These are phyloP conservation scores for Ustilago sp. DNA, from an alignment of 1,284 basidiomycete genomes.

Conservation along the genomic window DNA sequence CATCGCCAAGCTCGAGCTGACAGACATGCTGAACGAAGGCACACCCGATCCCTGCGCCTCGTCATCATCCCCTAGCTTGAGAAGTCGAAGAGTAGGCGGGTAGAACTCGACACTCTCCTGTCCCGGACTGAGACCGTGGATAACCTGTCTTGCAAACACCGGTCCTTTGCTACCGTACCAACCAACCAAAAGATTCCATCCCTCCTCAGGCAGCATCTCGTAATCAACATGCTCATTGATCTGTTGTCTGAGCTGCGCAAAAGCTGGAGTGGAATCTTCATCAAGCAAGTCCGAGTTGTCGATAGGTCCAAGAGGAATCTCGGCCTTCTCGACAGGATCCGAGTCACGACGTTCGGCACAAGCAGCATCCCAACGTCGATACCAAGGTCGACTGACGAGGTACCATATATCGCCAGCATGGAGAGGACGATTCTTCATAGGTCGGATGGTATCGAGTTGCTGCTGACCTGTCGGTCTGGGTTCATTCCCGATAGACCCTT, in stretches of 20 bases:
- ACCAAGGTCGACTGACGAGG: slow-evolving; percentile 80
- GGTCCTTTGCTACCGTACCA: slow-evolving; percentile 79
- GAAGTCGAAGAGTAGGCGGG: slow-evolving; percentile 78
- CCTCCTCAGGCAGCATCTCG: slow-evolving; percentile 79
- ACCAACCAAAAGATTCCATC: slow-evolving; percentile 78
- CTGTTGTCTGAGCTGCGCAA: slow-evolving; percentile 59
- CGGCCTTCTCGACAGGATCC: slow-evolving; percentile 75
- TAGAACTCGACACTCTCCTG: slow-evolving; percentile 80
- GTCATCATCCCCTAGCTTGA: slow-evolving; percentile 69
- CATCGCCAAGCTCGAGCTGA: slow-evolving; percentile 52
- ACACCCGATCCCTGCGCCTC: slow-evolving; percentile 56
- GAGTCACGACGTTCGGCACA: slow-evolving; percentile 78
- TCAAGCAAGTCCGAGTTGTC: slow-evolving; percentile 79
- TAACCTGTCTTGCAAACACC: slow-evolving; percentile 77
- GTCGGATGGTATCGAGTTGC: slow-evolving; percentile 38
- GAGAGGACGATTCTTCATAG: slow-evolving; percentile 71
- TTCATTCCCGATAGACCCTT: background rate
- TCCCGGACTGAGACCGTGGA: slow-evolving; percentile 70
- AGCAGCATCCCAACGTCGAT: slow-evolving; percentile 79
- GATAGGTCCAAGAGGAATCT: slow-evolving; percentile 77
- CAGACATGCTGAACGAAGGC: slow-evolving; percentile 50
- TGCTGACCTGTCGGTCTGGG: slow-evolving; percentile 36
- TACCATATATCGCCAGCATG: slow-evolving; percentile 80
- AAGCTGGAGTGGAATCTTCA: slow-evolving; percentile 24
- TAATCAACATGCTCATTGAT: slow-evolving; percentile 80